Percentiles rank a stretch among this genome's conserved stretches.
Evolutionary conservation across 805 yeast genomes (phyloP).

Genomic region (Hanseniaspora lachancei): DNA sequence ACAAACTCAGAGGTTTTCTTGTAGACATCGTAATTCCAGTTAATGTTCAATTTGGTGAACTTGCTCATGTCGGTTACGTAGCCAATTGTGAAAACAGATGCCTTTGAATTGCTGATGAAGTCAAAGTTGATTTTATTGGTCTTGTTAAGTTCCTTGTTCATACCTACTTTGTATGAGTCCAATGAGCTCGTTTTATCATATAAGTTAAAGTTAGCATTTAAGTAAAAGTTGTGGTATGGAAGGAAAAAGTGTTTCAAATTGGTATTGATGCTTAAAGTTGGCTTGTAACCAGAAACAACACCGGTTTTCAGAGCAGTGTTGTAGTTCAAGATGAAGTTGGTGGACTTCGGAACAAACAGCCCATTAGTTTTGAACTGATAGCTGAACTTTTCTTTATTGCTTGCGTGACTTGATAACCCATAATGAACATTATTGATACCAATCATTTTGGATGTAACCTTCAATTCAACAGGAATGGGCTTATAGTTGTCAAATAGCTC

Average conservation of each 20-base stretch:
- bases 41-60: background rate
- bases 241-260: background rate
- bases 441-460: background rate
- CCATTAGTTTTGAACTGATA: background rate
- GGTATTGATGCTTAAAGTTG: background rate
- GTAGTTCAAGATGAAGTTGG: background rate
- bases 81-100: background rate
- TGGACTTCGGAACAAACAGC: background rate
- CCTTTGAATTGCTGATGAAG: background rate
- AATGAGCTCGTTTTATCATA: background rate
- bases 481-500: slow-evolving; percentile 1
- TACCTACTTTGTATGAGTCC: background rate
- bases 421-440: background rate
- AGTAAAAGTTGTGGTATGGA: slow-evolving; percentile 1
- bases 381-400: background rate
- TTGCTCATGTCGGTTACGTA: background rate
- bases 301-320: background rate
- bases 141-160: slow-evolving; percentile 4
- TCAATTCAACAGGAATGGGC: slow-evolving; percentile 10
- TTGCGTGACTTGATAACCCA: background rate
- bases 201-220: background rate
- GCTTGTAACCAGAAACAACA: background rate
- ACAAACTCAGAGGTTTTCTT: background rate
- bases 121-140: background rate
- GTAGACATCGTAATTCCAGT: background rate